A percentile compares a stretch with the other conserved stretches of the same genome.
Conservation (phyloP, 148 eudicot genomes). For the Drosera capensis region DNA sequence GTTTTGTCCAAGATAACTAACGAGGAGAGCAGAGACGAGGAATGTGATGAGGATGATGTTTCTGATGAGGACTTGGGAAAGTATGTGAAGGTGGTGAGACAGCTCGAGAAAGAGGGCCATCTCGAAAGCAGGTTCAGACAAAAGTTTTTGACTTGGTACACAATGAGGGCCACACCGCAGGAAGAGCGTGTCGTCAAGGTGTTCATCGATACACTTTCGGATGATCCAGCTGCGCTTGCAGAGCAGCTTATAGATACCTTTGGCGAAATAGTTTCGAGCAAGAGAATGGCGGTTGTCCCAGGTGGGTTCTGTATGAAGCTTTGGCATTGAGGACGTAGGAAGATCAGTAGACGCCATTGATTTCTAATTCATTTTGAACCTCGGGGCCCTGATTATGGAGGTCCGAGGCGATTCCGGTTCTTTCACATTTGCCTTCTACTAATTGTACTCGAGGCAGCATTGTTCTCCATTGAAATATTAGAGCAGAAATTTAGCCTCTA, state of each 20-base stretch:
- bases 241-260: constrained; percentile 78
- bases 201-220: constrained; percentile 47
- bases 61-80: constrained; percentile 32
- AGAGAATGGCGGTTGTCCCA: constrained; percentile 27
- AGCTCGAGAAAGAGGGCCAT: constrained; percentile 66
- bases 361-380: not conserved
- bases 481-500: too few species aligned
- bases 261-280: constrained; percentile 41
- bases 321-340: constrained; percentile 54
- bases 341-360: not conserved
- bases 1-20: constrained; percentile 44
- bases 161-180: constrained; percentile 65
- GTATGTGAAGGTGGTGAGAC: constrained; percentile 51
- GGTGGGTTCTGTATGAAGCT: constrained; percentile 69
- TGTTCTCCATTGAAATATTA: too few species aligned
- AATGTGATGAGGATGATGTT: constrained; percentile 18
- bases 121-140: constrained; percentile 59
- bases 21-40: constrained; percentile 25
- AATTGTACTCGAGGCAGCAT: too few species aligned
- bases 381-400: too few species aligned
- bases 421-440: too few species aligned
- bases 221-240: constrained; percentile 57
- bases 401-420: too few species aligned
- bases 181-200: constrained; percentile 61
- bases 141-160: constrained; percentile 75